Evolutionary conservation across 768 basidiomycete species (phyloP), one percentile per base, ranked within the genome.

Genomic region (Tylopilus balloui): DNA sequence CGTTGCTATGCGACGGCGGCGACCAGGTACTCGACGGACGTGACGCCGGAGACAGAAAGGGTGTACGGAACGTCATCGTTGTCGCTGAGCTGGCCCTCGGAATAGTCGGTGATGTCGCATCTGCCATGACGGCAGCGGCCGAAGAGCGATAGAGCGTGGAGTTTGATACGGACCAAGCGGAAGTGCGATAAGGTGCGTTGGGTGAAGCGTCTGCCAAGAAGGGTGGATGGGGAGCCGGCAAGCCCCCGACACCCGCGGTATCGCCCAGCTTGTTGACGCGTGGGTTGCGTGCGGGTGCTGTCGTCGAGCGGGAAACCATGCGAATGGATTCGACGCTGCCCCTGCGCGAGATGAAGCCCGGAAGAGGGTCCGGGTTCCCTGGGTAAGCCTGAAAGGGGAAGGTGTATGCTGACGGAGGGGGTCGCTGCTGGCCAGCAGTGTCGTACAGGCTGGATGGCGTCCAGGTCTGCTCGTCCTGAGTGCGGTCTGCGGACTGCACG

Each of bases 291-390:
- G 51, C 54, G 51, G 48, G 58, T n/a, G 51, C 48, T 24, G 51
- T 51, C 15, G 56, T 55, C 52, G 62, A 49, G 60, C 59, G 67
- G 58, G 61, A 35, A 25, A 49, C n/a, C 42, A 58, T 57, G 45
- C 53, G 59, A 17, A 72, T 60, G 42, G 68, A 72, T 24, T 76
- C 78, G 23, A 67, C 54, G 41, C 78, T 78, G n/a, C 64, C 52
- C 36, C 70, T 71, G 8, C 76, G 70, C 13, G 71, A 70, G 65
- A 79, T 72, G 40, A 76, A 61, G 15, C 68, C 57, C 1, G 71
- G n/a, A n/a, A n/a, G n/a, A n/a, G n/a, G 80, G 58, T 85, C 85
- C 9, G 84, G 80, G 62, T 84, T 86, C 14, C 84, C 83, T 0
- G 78, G 72, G 59, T 86, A 76, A 0, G 78, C 75, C 60, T 84